Percentiles rank a stretch among this genome's conserved stretches.
These are phyloP conservation scores for Incumbomyces lentus DNA, from an alignment of 2,329 filamentous ascomycete species.

Conservation along the genomic window DNA sequence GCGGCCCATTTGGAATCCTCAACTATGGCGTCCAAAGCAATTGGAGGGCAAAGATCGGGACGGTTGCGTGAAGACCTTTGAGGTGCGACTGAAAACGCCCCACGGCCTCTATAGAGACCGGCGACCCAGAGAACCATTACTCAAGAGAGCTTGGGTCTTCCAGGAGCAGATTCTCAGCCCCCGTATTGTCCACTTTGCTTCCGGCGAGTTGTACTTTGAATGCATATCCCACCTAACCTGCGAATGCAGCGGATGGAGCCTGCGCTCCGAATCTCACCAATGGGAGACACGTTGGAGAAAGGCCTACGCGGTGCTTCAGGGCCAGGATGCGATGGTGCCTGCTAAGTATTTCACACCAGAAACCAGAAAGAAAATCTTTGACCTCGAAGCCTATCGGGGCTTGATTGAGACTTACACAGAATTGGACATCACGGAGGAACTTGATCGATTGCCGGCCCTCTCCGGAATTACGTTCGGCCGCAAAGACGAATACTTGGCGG, in stretches of 20 bases:
- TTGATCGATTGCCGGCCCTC: not conserved
- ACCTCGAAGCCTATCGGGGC: not conserved
- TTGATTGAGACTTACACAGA: not conserved
- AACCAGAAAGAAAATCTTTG: not conserved
- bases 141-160: too few relatives aligned
- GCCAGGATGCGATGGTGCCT: not conserved
- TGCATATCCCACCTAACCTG: not conserved
- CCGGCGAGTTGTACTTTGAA: too few relatives aligned
- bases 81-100: too few relatives aligned
- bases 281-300: not conserved
- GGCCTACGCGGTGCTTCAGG: not conserved
- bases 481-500: not conserved
- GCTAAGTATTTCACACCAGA: not conserved
- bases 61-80: too few relatives aligned
- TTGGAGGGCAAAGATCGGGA: too few relatives aligned
- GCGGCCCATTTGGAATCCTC: too few relatives aligned
- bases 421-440: not conserved
- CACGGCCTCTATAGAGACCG: too few relatives aligned
- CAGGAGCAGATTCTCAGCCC: too few relatives aligned
- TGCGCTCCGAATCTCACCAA: not conserved
- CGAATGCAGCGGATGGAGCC: not conserved
- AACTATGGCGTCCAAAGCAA: too few relatives aligned
- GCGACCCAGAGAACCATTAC: too few relatives aligned
- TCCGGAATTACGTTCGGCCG: not conserved
- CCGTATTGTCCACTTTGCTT: too few relatives aligned